Evolutionary conservation across 768 basidiomycete genomes (phyloP), one percentile per base, ranked within the genome.

Genomic region (Fistulinella prunicolor): DNA sequence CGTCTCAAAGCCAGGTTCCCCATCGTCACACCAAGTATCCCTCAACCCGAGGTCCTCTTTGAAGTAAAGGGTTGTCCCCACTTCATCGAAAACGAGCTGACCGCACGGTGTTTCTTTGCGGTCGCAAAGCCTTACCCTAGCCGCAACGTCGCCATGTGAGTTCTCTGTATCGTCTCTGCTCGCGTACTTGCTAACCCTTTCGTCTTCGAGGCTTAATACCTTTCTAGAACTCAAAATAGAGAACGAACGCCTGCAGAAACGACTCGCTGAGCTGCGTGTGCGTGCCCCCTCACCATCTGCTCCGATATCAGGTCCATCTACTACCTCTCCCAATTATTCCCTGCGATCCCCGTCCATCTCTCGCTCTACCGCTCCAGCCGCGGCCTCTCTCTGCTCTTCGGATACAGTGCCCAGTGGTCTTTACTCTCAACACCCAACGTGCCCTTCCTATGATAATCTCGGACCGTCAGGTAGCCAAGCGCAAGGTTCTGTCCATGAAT

Each of bases 151-250:
- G 80, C 83, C 30, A 81, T 83, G 86, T 85, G 62, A 47, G 78
- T n/a, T 38, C 1, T 45, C 19, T 35, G 26, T 37, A 20, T 46
- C 38, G 35, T 29, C 44, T 2, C 29, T 21, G 9, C 0, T 14
- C 37, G 6, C 8, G 7, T 7, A 23, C 23, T 19, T 19, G 24
- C n/a, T 50, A 58, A 26, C 45, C 17, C 3, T 20, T 46, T 9
- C 14, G n/a, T 22, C 28, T 32, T 44, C 29, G 40, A 89, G 88
- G 78, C 67, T 88, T 24, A 80, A 85, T 53, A 81, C 82, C 1
- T 80, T 83, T 55, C 58, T 96, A 29, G 93, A 95, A 60, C 78
- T 95, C 42, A 94, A 92, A 66, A 73, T 85, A 47, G 91, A 94
- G 69, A 93, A 96, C 64, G 86, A 90, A 64, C 78, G 83, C 13